Evolutionary conservation across 176 grass and related monocot genomes (phyloP).

Genomic region (Paspalum notatum): DNA sequence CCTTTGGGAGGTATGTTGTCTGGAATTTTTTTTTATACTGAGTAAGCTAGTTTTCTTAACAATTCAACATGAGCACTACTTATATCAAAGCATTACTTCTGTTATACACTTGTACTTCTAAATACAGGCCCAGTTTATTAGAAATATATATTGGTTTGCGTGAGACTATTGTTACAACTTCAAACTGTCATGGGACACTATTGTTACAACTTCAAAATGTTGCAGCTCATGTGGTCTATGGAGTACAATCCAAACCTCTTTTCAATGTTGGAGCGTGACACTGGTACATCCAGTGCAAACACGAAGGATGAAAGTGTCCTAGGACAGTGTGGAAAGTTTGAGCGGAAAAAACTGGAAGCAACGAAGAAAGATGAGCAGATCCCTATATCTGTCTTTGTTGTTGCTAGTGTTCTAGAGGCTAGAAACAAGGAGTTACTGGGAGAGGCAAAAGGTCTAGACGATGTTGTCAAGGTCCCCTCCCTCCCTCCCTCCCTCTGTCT

Average conservation of each 20-base stretch:
- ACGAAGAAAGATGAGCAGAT: slow-evolving; percentile 50
- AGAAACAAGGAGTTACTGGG: slow-evolving; percentile 65
- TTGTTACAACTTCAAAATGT: slow-evolving; percentile 34
- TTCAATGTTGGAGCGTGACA: slow-evolving; percentile 62
- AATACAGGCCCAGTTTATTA: slow-evolving; percentile 1
- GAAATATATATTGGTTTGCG: slow-evolving; percentile 16
- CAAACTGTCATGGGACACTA: slow-evolving; percentile 26
- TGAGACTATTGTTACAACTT: slow-evolving; percentile 15
- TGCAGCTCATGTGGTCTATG: slow-evolving; percentile 99
- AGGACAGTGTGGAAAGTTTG: slow-evolving; percentile 80
- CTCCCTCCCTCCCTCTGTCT: slow-evolving; percentile 15
- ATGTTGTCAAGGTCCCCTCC: slow-evolving; percentile 86
- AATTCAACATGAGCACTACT: background rate
- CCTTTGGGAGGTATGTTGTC: slow-evolving; percentile 88
- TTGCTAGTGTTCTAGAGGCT: slow-evolving; percentile 87
- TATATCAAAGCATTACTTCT: background rate
- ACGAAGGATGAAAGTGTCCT: slow-evolving; percentile 58
- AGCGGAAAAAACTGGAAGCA: slow-evolving; percentile 61
- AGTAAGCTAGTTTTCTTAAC: slow-evolving; percentile 14
- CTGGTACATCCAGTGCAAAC: slow-evolving; percentile 10
- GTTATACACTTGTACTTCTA: background rate
- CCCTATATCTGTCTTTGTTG: slow-evolving; percentile 82
- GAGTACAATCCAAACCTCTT: slow-evolving; percentile 95
- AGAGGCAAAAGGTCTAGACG: slow-evolving; percentile 93
- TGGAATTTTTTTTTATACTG: background rate